phyloP scores from a whole-genome alignment of 495 filamentous ascomycete genomes.

The Podospora fimiseda region DNA sequence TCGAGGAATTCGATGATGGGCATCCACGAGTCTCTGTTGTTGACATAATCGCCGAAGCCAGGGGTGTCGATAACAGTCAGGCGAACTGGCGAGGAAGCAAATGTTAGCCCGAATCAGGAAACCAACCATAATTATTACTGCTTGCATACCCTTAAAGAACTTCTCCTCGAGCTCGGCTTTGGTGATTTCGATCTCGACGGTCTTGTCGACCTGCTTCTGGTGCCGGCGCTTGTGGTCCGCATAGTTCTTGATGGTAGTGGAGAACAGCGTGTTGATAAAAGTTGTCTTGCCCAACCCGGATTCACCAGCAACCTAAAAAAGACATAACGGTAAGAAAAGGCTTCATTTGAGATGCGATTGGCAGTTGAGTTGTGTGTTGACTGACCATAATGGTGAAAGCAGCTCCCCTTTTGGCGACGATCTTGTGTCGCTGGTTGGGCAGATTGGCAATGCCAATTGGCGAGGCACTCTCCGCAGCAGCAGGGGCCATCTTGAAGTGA shows the following conservation, averaged over 20 bases:
- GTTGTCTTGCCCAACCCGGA: conserved; percentile 98
- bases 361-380: too few relatives aligned
- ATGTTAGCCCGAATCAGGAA: conserved; percentile 1
- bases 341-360: not conserved
- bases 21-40: conserved; percentile 99
- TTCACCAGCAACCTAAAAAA: conserved; percentile 86
- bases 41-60: conserved; percentile 98
- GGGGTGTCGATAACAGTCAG: conserved; percentile 98
- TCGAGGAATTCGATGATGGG: conserved; percentile 99
- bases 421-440: conserved; percentile 98
- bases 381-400: conserved; percentile 98
- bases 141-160: conserved; percentile 97
- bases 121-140: conserved; percentile 3
- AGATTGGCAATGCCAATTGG: conserved; percentile 99
- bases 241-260: conserved; percentile 99
- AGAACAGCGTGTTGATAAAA: conserved; percentile 99
- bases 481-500: conserved; percentile 58
- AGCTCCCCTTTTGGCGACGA: conserved; percentile 97
- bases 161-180: conserved; percentile 99
- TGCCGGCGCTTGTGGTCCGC: conserved; percentile 97
- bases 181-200: conserved; percentile 98
- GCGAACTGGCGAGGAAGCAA: conserved; percentile 60
- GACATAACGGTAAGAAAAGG: conserved; percentile 1
- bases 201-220: conserved; percentile 98
- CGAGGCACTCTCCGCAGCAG: conserved; percentile 75